Evolutionary conservation across 2,329 filamentous ascomycete genomes (phyloP), one percentile per base, ranked within the genome.

Genomic region (Pseudovirgaria hyperparasitica): DNA sequence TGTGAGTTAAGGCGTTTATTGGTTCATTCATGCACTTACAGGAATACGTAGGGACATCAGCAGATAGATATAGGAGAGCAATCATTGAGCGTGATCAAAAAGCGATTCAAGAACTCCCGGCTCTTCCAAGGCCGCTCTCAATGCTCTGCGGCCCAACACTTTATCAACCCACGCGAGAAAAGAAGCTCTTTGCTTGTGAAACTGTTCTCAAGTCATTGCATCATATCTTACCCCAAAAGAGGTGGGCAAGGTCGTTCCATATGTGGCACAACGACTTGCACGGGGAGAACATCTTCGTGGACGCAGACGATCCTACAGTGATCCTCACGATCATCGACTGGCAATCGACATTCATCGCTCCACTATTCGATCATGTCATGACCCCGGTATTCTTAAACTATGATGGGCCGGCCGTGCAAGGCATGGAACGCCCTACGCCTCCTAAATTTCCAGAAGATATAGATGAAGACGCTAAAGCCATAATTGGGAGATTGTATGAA

Each of bases 241-340:
- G 17, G 30, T 16, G 23, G 23, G 8, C 34, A 6, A 45, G 39
- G 11, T 32, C 31, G 19, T 19, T 23, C 9, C 35, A 35, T 31
- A 30, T 45, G 10, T 47, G 42, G 52, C 50, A 58, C 27, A 31
- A 34, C 16, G 54, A 58, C 27, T 37, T 58, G 6, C 53, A 58
- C 26, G 19, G 20, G 4, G 48, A 47, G 13, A 39, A 38, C 25
- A 38, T 39, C 29, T 40, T 33, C 27, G 31, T 40, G 12, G 34
- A 37, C 12, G 14, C 23, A 2, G 6, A 25, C 16, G 30, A 35
- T 29, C 44, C 39, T 2, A 41, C 39, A 10, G 32, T 32, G 19
- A 38, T 52, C 16, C 38, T 33, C 0, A 31, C 26, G 2, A 39
- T 52, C 21, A 40, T 50, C 18, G 48, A 50, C 30, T 48, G 45